These are phyloP conservation scores for Irpex sp. DNA, from an alignment of 1,284 basidiomycete genomes.

Conservation along the genomic window DNA sequence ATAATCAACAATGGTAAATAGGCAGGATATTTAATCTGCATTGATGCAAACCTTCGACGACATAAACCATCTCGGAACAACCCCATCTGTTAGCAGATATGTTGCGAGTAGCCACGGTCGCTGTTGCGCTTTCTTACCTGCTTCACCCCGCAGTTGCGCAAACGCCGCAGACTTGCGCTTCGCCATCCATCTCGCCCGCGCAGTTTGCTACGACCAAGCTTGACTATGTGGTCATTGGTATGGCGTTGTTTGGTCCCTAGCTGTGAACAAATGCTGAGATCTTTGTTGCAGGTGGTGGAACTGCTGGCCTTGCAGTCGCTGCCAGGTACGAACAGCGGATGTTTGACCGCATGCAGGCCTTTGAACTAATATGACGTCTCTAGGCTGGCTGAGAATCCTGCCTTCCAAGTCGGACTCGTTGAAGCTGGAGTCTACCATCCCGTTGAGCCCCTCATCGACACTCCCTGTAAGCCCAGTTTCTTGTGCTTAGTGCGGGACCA, in stretches of 20 bases:
- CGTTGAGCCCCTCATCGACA: constrained; percentile 3
- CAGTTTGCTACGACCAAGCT: not conserved
- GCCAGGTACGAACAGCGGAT: not conserved
- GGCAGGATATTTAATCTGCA: not conserved
- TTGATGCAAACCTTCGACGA: not conserved
- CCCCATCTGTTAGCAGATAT: not conserved
- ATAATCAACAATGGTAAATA: no score
- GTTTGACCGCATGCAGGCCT: not conserved
- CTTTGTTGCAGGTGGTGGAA: constrained; percentile 2
- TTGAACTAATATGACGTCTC: not conserved
- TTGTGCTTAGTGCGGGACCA: not conserved
- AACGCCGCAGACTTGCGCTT: not conserved
- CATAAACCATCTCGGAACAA: not conserved
- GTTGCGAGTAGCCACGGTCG: not conserved
- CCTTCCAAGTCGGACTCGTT: not conserved
- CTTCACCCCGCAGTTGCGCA: not conserved
- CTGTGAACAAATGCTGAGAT: not conserved
- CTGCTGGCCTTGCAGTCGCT: constrained; percentile 4
- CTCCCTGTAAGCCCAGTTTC: not conserved
- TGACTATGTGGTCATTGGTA: constrained; percentile 6
- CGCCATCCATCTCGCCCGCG: not conserved
- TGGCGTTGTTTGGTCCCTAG: not conserved
- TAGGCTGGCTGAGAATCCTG: constrained; percentile 3
- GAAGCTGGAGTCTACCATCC: constrained; percentile 4
- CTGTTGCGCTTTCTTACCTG: not conserved